A percentile compares a stretch with the other conserved stretches of the same genome.
phyloP scores from a whole-genome alignment of 257 asterid genomes.

The Penstemon eatonii region DNA sequence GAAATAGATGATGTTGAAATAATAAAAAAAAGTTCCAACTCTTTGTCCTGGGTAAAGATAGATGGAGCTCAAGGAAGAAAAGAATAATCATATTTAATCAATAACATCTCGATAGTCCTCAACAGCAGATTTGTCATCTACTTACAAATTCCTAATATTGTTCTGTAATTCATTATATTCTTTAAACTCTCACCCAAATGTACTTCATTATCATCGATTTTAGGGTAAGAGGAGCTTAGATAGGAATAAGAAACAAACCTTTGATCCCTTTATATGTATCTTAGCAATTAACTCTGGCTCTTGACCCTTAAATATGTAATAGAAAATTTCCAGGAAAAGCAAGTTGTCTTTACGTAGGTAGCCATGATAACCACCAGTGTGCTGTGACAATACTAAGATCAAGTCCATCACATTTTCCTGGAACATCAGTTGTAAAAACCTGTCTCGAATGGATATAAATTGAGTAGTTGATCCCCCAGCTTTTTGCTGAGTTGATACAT shows the following conservation, averaged over 20 bases:
- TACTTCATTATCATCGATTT: conserved; percentile 4
- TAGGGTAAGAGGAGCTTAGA: conserved; percentile 4
- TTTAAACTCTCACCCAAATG: conserved; percentile 1
- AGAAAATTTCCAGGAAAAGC: conserved; percentile 79
- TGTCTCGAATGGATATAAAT: conserved; percentile 70
- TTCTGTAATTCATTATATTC: conserved; percentile 2
- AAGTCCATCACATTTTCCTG: conserved; percentile 92
- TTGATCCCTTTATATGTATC: conserved; percentile 50
- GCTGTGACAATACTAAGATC: conserved; percentile 75
- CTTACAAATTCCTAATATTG: neutral
- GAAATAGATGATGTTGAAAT: neutral
- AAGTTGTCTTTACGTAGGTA: conserved; percentile 84
- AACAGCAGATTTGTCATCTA: neutral
- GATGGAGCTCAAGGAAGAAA: conserved; percentile 1
- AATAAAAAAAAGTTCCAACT: conserved; percentile 4
- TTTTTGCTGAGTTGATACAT: conserved; percentile 75
- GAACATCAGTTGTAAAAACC: conserved; percentile 68
- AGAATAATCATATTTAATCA: neutral
- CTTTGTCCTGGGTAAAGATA: neutral
- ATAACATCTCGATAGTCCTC: neutral
- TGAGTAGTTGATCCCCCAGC: conserved; percentile 74
- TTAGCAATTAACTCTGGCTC: conserved; percentile 82
- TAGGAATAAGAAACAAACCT: conserved; percentile 50
- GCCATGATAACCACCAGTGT: conserved; percentile 69
- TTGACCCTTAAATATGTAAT: conserved; percentile 76